Evolutionary conservation across 768 basidiomycete genomes (phyloP), one percentile per base, ranked within the genome.

Genomic region (Pluteus cervinus): DNA sequence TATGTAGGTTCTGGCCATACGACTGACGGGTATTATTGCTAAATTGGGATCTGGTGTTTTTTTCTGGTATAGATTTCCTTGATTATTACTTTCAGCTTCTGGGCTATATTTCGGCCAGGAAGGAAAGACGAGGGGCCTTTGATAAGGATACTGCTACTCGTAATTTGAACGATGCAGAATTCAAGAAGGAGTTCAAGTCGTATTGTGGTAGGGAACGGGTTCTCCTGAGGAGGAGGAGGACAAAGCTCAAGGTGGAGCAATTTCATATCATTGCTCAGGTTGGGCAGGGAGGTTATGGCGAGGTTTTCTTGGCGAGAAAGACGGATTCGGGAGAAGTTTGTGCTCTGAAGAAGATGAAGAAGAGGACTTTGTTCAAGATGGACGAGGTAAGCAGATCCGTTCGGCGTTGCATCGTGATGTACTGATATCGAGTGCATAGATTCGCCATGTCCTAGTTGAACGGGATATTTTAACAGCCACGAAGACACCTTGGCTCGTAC

Each of bases 181-280:
- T 79, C 45, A 58, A 68, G 5, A 80, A 80, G 45, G 96, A 98
- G 57, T 86, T 90, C 69, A 85, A 82, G 54, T 90, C 88, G 0
- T 98, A 99, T 61, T 84, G 81, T 45, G 93, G 92, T 2, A 77
- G 92, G 17, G 96, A 99, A 60, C 84, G 94, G 10, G 93, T 93
- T 4, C 56, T 96, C 6, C 70, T 99, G n/a, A 74, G 96, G 37
- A 82, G 86, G 44, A 75, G 96, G n/a, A 73, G 96, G 24, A 82
- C 93, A 8, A 99, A 96, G 56, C 72, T 98, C 29, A 77, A 80
- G 42, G 79, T 99, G 17, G 90, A 97, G 33, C 88, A 94, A 53
- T 99, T 99, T 61, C 89, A 96, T 53, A 94, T 99, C 57, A 93
- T 99, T 46, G 91, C 92, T 1, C 96, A 99, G 60, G 91, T 99